Evolutionary conservation across 2,329 filamentous ascomycete species (phyloP).

Genomic region (Xylaria sp.): DNA sequence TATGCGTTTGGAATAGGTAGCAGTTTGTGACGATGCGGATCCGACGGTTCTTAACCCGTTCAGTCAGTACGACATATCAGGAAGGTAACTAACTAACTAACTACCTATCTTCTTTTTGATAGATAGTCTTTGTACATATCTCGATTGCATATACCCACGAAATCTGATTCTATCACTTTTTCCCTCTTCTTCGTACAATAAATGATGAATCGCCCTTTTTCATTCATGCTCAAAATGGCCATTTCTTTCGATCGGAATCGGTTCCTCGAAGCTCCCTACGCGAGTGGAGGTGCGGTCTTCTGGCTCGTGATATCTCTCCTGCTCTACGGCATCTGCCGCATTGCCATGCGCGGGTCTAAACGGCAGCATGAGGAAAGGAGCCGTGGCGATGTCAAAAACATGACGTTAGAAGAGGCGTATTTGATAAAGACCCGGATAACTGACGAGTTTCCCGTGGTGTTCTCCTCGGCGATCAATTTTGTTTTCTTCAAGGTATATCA

Average conservation of each 20-base stretch:
- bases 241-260: neutral
- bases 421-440: slow-evolving; percentile 30
- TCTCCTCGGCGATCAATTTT: slow-evolving; percentile 17
- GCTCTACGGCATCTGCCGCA: slow-evolving; percentile 1
- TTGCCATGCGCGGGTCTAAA: slow-evolving; percentile 6
- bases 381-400: neutral
- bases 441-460: slow-evolving; percentile 28
- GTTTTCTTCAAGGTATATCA: slow-evolving; percentile 34
- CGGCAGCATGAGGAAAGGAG: neutral
- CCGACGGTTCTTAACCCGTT: neutral
- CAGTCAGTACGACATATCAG: slow-evolving; percentile 12
- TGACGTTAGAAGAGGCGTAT: slow-evolving; percentile 38
- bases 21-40: neutral
- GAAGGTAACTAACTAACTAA: slow-evolving; percentile 6
- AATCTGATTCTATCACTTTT: neutral
- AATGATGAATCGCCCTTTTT: neutral
- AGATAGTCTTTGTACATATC: neutral
- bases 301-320: slow-evolving; percentile 6
- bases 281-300: neutral
- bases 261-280: neutral
- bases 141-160: neutral
- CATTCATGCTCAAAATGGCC: neutral
- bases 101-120: neutral
- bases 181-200: neutral
- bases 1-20: too few relatives aligned